A percentile compares a stretch with the other conserved stretches of the same genome.
phyloP scores from a whole-genome alignment of 345 rosid species.

The Euphorbia tirucalli region DNA sequence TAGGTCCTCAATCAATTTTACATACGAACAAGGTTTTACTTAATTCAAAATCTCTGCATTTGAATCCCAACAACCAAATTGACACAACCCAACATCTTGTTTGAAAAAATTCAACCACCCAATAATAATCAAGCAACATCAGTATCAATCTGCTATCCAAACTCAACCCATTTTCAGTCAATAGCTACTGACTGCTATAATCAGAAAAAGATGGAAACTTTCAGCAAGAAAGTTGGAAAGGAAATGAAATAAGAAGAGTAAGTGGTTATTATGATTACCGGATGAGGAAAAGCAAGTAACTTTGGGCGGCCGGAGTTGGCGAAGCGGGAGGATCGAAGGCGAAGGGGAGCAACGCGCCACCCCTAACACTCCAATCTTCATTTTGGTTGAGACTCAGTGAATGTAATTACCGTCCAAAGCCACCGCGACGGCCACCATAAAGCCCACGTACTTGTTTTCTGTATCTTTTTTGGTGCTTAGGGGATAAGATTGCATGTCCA shows the following conservation, averaged over 20 bases:
- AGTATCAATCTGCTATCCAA: neutral
- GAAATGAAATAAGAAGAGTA: neutral
- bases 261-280: conserved; percentile 26
- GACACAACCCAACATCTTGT: neutral
- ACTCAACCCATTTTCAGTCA: neutral
- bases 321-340: conserved; percentile 34
- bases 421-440: neutral
- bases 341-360: conserved; percentile 38
- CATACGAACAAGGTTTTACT: too few species aligned
- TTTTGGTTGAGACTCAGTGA: conserved; percentile 2
- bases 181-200: neutral
- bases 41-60: neutral
- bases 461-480: neutral
- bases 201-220: neutral
- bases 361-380: conserved; percentile 38
- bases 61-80: neutral
- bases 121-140: neutral
- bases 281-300: conserved; percentile 48
- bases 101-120: neutral
- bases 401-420: neutral
- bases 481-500: conserved; percentile 21
- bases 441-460: neutral
- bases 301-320: conserved; percentile 37
- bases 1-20: too few species aligned
- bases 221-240: neutral